Evolutionary conservation across 2,329 filamentous ascomycete species (phyloP).

Genomic region (Ophioceras dolichostomum): DNA sequence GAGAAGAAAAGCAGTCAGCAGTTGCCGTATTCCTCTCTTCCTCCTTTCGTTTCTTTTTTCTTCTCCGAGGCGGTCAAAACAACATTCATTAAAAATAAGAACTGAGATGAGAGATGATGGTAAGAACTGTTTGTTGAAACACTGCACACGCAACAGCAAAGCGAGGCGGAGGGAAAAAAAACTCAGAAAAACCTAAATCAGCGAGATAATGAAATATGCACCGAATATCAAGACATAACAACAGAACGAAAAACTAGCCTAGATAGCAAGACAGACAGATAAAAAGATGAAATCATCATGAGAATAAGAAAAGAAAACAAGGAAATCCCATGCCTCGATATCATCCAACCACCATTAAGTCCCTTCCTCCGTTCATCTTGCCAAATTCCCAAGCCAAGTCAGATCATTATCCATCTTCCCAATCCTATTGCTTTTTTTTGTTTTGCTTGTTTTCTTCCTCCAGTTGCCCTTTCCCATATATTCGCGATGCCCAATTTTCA

Average conservation of each 20-base stretch:
- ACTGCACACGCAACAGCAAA: too few species aligned
- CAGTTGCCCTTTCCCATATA: not conserved
- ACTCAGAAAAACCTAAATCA: not conserved
- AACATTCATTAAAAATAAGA: too few species aligned
- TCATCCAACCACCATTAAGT: slow-evolving; percentile 17
- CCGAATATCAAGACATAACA: too few species aligned
- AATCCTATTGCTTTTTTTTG: not conserved
- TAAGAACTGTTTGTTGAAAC: too few species aligned
- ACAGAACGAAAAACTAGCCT: too few species aligned
- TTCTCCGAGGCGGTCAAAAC: not conserved
- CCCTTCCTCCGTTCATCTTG: not conserved
- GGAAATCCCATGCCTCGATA: too few species aligned
- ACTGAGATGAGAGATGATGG: too few species aligned
- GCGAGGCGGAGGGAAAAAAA: not conserved
- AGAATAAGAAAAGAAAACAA: too few species aligned
- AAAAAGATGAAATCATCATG: too few species aligned
- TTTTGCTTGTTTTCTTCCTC: not conserved
- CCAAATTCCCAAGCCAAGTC: not conserved
- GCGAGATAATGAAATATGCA: too few species aligned
- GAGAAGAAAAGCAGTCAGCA: too few species aligned
- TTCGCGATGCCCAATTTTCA: not conserved
- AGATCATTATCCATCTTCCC: not conserved
- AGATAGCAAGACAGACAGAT: not conserved
- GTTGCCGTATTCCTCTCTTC: too few species aligned
- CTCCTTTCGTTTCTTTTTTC: not conserved